Conservation (phyloP, 148 eudicot genomes). For the Heliamphora exappendiculata region DNA sequence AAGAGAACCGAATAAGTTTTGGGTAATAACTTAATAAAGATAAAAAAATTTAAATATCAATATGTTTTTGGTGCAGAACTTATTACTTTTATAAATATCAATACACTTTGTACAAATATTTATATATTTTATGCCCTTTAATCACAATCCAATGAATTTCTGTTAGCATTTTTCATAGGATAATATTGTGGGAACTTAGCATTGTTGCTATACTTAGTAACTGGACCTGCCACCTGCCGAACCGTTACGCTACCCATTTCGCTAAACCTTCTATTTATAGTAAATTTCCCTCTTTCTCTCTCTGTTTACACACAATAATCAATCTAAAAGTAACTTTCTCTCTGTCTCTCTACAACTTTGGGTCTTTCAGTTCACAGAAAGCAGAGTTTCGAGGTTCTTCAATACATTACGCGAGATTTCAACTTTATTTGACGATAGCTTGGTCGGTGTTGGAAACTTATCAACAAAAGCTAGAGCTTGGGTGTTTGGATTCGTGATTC, state of each 20-base stretch:
- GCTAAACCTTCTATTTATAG: slow-evolving; percentile 2
- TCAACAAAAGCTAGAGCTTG: neutral
- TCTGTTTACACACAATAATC: neutral
- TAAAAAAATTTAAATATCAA: too few species aligned
- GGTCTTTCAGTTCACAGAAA: neutral
- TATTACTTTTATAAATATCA: too few species aligned
- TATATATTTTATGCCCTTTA: too few species aligned
- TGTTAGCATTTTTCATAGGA: too few species aligned
- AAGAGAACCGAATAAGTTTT: too few species aligned
- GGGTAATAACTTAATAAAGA: too few species aligned
- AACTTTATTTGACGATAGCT: neutral
- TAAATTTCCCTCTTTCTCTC: neutral
- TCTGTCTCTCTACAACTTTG: neutral
- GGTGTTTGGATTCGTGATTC: neutral
- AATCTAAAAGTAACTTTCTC: neutral
- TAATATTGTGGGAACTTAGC: too few species aligned
- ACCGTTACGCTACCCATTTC: slow-evolving; percentile 4
- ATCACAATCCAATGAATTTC: too few species aligned
- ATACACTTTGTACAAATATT: too few species aligned
- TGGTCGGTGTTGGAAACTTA: slow-evolving; percentile 2
- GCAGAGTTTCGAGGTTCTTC: neutral
- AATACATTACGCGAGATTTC: neutral
- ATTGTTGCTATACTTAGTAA: neutral
- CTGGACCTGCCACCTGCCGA: neutral
- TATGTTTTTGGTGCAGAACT: too few species aligned